Evolutionary conservation across 1,284 basidiomycete genomes (phyloP).

Genomic region (Melampsora larici-populina): DNA sequence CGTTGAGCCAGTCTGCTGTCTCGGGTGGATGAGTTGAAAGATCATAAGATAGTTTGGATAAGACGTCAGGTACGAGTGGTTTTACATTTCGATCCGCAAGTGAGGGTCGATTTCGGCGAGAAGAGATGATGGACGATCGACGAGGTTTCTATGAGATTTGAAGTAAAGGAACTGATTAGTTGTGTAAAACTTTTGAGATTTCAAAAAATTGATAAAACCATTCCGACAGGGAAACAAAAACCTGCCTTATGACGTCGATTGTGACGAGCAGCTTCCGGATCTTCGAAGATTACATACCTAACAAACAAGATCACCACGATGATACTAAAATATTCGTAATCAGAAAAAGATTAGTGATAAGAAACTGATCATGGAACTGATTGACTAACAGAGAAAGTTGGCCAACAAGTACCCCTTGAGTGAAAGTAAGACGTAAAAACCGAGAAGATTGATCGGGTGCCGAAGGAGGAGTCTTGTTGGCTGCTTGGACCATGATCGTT

Average conservation of each 20-base stretch:
- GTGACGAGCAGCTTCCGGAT: constrained; percentile 54
- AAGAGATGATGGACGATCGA: constrained; percentile 25
- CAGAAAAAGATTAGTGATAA: constrained; percentile 26
- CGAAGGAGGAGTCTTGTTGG: background rate
- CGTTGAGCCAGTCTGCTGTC: constrained; percentile 61
- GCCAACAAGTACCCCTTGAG: constrained; percentile 60
- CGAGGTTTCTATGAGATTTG: constrained; percentile 43
- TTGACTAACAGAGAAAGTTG: constrained; percentile 55
- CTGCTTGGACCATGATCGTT: too few relatives aligned
- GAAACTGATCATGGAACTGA: constrained; percentile 34
- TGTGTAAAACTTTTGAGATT: background rate
- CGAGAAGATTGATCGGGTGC: constrained; percentile 8
- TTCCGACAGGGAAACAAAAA: background rate
- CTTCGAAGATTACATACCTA: constrained; percentile 61
- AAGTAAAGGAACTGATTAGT: background rate
- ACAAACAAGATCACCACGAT: constrained; percentile 57
- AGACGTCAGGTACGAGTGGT: constrained; percentile 54
- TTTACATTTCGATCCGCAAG: constrained; percentile 52
- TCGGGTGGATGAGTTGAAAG: constrained; percentile 59
- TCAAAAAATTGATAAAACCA: background rate
- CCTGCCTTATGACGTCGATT: constrained; percentile 10
- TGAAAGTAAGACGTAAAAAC: constrained; percentile 56
- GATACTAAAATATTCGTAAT: constrained; percentile 46
- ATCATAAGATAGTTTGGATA: constrained; percentile 59
- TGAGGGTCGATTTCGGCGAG: constrained; percentile 49